Percentiles rank a stretch among this genome's conserved stretches.
These are phyloP conservation scores for Hibiscus mutabilis DNA, from an alignment of 345 rosid species.

Conservation along the genomic window DNA sequence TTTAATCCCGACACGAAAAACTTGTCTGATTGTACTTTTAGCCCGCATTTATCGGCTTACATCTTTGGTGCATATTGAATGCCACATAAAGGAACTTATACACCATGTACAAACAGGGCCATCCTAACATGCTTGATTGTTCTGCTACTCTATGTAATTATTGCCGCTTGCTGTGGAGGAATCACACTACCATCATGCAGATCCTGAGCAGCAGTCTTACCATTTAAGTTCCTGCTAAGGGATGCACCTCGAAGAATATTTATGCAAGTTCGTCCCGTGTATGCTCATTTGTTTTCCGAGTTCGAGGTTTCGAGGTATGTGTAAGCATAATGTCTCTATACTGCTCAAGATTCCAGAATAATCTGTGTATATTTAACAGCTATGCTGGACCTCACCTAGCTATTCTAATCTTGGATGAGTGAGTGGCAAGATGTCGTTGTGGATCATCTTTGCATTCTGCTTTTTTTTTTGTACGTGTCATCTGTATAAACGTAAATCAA, in stretches of 20 bases:
- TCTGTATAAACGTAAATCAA: neutral
- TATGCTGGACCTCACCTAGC: neutral
- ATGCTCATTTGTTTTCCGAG: neutral
- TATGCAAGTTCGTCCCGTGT: neutral
- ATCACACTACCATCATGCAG: conserved; percentile 79
- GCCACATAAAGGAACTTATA: neutral
- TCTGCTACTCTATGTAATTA: conserved; percentile 69
- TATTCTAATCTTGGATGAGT: neutral
- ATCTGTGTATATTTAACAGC: conserved; percentile 2
- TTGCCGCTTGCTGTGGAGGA: conserved; percentile 95
- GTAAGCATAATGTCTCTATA: too few species aligned
- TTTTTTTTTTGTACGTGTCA: neutral
- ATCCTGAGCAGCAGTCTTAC: conserved; percentile 38
- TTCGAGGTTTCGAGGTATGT: neutral
- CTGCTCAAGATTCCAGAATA: conserved; percentile 5
- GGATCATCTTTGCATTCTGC: neutral
- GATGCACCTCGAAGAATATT: conserved; percentile 4
- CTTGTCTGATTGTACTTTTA: too few species aligned
- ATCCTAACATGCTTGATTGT: conserved; percentile 75
- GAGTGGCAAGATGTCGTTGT: neutral
- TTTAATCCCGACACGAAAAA: neutral
- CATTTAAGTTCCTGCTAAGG: conserved; percentile 12
- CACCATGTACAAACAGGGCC: conserved; percentile 49
- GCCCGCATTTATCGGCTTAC: neutral
- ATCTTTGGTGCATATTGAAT: neutral